Conservation (phyloP, 768 basidiomycete genomes). For the Auricularia cornea region DNA sequence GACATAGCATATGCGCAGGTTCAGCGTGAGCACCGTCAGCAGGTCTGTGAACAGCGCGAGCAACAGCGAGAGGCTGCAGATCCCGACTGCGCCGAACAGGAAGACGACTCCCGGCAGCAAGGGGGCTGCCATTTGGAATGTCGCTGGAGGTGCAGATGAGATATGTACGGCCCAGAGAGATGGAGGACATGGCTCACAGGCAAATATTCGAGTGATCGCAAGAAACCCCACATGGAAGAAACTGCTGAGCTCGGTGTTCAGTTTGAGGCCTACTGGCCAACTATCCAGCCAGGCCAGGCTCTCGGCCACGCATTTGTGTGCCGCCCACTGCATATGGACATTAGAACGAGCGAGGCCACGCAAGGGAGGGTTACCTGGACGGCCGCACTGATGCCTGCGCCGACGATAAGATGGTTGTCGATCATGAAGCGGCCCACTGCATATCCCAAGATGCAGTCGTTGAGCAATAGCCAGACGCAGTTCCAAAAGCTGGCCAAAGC, state of each 20-base stretch:
- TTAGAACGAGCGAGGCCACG: not conserved
- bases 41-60: slow-evolving; percentile 55
- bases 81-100: slow-evolving; percentile 22
- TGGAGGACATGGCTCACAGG: slow-evolving; percentile 39
- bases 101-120: slow-evolving; percentile 25
- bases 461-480: slow-evolving; percentile 81
- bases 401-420: slow-evolving; percentile 51
- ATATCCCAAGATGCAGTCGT: slow-evolving; percentile 80
- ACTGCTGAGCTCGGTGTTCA: slow-evolving; percentile 87
- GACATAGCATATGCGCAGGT: slow-evolving; percentile 63
- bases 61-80: slow-evolving; percentile 30
- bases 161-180: not conserved
- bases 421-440: slow-evolving; percentile 62
- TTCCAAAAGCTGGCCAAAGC: slow-evolving; percentile 70
- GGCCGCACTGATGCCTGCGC: slow-evolving; percentile 31
- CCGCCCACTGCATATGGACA: slow-evolving; percentile 13
- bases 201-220: slow-evolving; percentile 60
- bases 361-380: not conserved
- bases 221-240: slow-evolving; percentile 74
- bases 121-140: too few species aligned
- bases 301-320: slow-evolving; percentile 41
- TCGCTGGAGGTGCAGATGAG: too few species aligned
- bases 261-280: slow-evolving; percentile 94
- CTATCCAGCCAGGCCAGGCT: slow-evolving; percentile 78
- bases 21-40: slow-evolving; percentile 56